Evolutionary conservation across 2,329 filamentous ascomycete genomes (phyloP).

Genomic region (Xylariaceae sp.): DNA sequence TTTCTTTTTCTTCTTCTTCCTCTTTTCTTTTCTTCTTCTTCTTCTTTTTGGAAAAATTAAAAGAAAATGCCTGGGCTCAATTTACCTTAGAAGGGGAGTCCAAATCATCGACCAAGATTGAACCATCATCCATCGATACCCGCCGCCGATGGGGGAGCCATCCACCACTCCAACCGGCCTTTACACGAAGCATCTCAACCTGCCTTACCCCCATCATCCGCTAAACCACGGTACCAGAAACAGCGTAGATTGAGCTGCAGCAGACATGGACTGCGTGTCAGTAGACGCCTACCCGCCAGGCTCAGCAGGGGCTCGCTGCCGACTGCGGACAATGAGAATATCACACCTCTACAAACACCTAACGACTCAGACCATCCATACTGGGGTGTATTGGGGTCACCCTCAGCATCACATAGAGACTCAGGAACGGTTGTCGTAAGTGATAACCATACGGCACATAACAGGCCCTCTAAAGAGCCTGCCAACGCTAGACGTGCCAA

Average conservation of each 20-base stretch:
- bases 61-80: conserved; percentile 40
- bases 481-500: neutral
- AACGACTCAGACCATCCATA: conserved; percentile 25
- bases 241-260: conserved; percentile 35
- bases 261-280: conserved; percentile 34
- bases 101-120: conserved; percentile 36
- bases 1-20: conserved; percentile 28
- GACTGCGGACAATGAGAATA: conserved; percentile 12
- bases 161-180: conserved; percentile 28
- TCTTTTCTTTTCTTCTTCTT: conserved; percentile 24
- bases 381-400: conserved; percentile 26
- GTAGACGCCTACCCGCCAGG: conserved; percentile 29
- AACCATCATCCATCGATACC: conserved; percentile 25
- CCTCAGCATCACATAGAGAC: conserved; percentile 15
- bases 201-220: conserved; percentile 30
- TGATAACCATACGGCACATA: neutral
- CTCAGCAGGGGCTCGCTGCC: conserved; percentile 17
- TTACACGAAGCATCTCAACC: conserved; percentile 32
- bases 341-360: conserved; percentile 26
- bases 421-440: neutral
- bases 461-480: neutral
- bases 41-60: conserved; percentile 36
- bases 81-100: conserved; percentile 42
- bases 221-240: conserved; percentile 30
- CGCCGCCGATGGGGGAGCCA: conserved; percentile 13